Evolutionary conservation across 2,329 filamentous ascomycete genomes (phyloP).

Genomic region (Pseudopithomyces chartarum): DNA sequence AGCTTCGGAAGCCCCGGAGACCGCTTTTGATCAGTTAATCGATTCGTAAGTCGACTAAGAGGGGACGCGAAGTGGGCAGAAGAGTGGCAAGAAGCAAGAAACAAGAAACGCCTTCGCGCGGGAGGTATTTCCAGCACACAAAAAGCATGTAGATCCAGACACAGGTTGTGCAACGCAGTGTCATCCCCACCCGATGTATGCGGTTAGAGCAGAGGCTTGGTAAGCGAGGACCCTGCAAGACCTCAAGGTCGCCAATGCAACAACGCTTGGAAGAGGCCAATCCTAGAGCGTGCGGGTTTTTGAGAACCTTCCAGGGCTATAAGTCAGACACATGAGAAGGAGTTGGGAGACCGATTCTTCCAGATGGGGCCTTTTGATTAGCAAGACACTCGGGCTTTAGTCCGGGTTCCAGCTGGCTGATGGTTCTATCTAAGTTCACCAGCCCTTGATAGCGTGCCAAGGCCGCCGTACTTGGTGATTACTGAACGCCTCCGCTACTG

Average conservation of each 20-base stretch:
- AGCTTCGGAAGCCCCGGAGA: slow-evolving; percentile 3
- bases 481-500: not conserved
- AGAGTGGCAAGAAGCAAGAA: not conserved
- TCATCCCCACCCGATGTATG: slow-evolving; percentile 4
- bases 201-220: slow-evolving; percentile 4
- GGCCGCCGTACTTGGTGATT: not conserved
- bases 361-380: not conserved
- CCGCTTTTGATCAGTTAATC: not conserved
- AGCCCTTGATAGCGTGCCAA: not conserved
- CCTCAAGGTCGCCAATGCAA: not conserved
- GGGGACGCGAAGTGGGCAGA: not conserved
- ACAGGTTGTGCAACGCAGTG: not conserved
- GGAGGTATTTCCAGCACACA: not conserved
- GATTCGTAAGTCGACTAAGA: not conserved
- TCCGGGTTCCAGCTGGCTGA: not conserved
- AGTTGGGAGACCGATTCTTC: not conserved
- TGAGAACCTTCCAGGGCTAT: not conserved
- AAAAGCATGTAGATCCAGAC: slow-evolving; percentile 4
- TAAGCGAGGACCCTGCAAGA: not conserved
- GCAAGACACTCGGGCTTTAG: not conserved
- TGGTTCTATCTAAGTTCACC: not conserved
- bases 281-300: not conserved
- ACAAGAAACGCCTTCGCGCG: not conserved
- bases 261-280: not conserved
- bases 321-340: not conserved